Percentiles rank a stretch among this genome's conserved stretches.
phyloP scores from a whole-genome alignment of 352 stramenopile species.

The Pythium phragmitis region DNA sequence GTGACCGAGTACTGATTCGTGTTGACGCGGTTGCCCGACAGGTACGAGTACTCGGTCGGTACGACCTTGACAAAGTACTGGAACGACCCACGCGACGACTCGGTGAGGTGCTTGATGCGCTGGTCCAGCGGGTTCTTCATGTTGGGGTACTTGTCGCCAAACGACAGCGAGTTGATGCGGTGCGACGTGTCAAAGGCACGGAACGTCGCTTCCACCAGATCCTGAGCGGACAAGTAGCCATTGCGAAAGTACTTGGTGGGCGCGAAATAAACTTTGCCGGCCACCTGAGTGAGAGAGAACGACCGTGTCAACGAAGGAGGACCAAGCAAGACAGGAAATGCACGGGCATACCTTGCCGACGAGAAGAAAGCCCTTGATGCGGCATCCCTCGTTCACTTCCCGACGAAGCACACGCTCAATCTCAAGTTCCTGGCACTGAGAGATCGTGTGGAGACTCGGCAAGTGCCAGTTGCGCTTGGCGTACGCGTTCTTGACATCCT shows the following conservation, averaged over 20 bases:
- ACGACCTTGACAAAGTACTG: slow-evolving; percentile 93
- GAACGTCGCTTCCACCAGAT: slow-evolving; percentile 31
- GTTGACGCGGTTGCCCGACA: slow-evolving; percentile 84
- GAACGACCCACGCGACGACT: slow-evolving; percentile 58
- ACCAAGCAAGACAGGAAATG: not conserved
- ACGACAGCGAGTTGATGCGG: slow-evolving; percentile 48
- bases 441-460: slow-evolving; percentile 74
- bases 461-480: slow-evolving; percentile 69
- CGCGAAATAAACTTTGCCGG: slow-evolving; percentile 79
- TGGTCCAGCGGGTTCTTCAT: slow-evolving; percentile 85
- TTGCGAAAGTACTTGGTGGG: slow-evolving; percentile 82
- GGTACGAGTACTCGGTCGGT: slow-evolving; percentile 92
- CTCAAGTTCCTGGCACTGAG: slow-evolving; percentile 74
- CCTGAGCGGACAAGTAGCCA: slow-evolving; percentile 47
- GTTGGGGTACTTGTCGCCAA: slow-evolving; percentile 75
- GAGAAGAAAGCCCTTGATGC: slow-evolving; percentile 66
- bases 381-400: slow-evolving; percentile 75
- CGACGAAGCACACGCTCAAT: slow-evolving; percentile 77
- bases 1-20: slow-evolving; percentile 99
- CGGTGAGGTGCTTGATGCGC: slow-evolving; percentile 55
- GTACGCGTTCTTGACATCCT: slow-evolving; percentile 57
- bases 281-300: slow-evolving; percentile 38
- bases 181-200: slow-evolving; percentile 39
- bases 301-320: not conserved
- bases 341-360: slow-evolving; percentile 61